Base-by-base conservation (phyloP, 306 rosid species). In the Crotalaria pallida region DNA sequence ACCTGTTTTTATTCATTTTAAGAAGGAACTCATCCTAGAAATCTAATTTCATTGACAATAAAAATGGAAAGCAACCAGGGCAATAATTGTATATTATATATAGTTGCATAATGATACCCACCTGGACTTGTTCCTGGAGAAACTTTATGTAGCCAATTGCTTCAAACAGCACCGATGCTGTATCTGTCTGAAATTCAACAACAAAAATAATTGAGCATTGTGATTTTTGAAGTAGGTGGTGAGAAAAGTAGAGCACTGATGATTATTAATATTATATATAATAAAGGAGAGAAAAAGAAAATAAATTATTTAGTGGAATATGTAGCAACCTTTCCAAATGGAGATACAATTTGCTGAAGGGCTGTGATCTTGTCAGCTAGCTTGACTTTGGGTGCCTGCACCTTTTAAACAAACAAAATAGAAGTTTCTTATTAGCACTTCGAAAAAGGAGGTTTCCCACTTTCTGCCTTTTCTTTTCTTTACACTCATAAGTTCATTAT, bases 271-370 rank as follows among this genome's bases (percentile, higher is more conserved):
- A 3, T 8, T 27, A 45, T 60, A 59, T 57, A 62, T 21, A 70
- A 29, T 31, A 58, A 57, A 43, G 18, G 12, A 2, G 31, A 50
- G 12, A 49, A 7, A 31, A 27, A 61, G 4, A 56, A 23, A 31
- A 31, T 17, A 45, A 21, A 10, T n/a, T n/a, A 34, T 27, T 43
- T 52, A 58, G 78, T 77, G 75, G 80, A 63, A 55, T 75, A 12
- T 49, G 15, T 36, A 63, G 74, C 47, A 33, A 94, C 98, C 97
- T 94, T 94, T 84, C 98, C 98, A 77, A 94, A 94, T 44, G 98
- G 98, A 74, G 98, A 90, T 77, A 94, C 98, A 68, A 94, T 94
- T 85, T 90, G 98, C 72, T 94, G 98, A 80, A 94, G 97, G 67
- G 94, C 81, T 33, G 97, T 83, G 83, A 94, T 88, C 81, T 77